Conservation (phyloP, 495 filamentous ascomycete species). For the Lophiostoma macrostomum region DNA sequence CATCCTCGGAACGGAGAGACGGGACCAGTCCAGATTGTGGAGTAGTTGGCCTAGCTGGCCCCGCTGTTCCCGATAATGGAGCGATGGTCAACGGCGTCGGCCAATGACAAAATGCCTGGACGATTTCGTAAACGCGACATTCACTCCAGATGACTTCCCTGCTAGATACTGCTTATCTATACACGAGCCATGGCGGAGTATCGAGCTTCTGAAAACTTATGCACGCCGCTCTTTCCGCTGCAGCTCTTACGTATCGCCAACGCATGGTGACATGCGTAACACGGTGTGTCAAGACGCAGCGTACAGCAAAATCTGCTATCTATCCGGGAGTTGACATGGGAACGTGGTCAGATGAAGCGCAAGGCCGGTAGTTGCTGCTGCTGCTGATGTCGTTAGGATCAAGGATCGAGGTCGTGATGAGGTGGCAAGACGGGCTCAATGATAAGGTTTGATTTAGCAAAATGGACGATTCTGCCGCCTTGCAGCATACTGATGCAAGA, state of each 20-base stretch:
- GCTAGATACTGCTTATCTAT: constrained; percentile 15
- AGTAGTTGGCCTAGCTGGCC: constrained; percentile 12
- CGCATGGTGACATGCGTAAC: constrained; percentile 14
- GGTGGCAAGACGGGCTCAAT: background rate
- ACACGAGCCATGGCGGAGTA: constrained; percentile 7
- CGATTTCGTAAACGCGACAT: constrained; percentile 28
- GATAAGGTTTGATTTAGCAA: constrained; percentile 14
- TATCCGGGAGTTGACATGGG: constrained; percentile 5
- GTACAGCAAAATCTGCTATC: constrained; percentile 7
- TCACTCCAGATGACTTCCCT: constrained; percentile 7
- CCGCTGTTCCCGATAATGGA: constrained; percentile 15
- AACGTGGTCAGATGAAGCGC: background rate
- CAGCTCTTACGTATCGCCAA: constrained; percentile 33
- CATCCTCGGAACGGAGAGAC: background rate
- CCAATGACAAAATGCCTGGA: constrained; percentile 15
- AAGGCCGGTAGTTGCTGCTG: background rate
- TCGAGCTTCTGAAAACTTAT: background rate
- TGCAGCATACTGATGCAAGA: constrained; percentile 9
- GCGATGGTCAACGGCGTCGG: background rate
- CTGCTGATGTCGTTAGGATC: constrained; percentile 5
- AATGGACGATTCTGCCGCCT: background rate
- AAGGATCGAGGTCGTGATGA: background rate
- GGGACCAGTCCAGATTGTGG: constrained; percentile 5
- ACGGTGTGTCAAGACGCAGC: constrained; percentile 10
- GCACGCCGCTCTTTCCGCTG: constrained; percentile 21